Percentiles rank a stretch among this genome's conserved stretches.
phyloP scores from a whole-genome alignment of 768 basidiomycete species.

The Boletus rubropictus region DNA sequence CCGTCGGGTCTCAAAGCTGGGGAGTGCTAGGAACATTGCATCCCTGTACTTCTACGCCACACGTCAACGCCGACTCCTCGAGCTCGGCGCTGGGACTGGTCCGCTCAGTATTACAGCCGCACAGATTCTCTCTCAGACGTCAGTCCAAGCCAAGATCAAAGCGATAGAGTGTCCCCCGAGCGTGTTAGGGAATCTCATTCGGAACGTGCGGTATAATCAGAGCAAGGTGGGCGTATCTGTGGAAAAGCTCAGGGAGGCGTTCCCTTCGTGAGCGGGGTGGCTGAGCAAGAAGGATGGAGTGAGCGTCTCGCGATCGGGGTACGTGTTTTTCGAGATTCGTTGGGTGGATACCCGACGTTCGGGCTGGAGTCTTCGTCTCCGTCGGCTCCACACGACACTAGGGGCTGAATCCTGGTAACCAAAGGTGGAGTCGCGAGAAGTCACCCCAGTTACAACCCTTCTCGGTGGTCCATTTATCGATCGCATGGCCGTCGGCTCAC shows the following conservation, averaged over 20 bases:
- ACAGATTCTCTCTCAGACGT: constrained; percentile 35
- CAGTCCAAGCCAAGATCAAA: constrained; percentile 34
- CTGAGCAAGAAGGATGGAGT: not conserved
- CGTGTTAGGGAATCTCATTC: constrained; percentile 62
- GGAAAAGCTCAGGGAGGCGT: constrained; percentile 45
- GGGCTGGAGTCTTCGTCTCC: not conserved
- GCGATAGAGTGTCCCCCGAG: constrained; percentile 77
- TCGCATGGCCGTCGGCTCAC: not conserved
- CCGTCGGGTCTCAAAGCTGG: constrained; percentile 83
- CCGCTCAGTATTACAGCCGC: constrained; percentile 67
- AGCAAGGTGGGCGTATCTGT: constrained; percentile 39
- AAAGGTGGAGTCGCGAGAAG: not conserved
- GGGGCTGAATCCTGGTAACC: too few species aligned
- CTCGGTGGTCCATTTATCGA: not conserved
- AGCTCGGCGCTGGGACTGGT: constrained; percentile 85
- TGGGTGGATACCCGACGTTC: constrained; percentile 30
- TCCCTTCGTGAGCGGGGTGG: constrained; percentile 27
- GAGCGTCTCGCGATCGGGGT: constrained; percentile 48
- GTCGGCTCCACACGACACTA: too few species aligned
- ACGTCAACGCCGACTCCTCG: constrained; percentile 45
- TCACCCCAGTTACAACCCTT: not conserved
- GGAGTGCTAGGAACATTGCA: constrained; percentile 48
- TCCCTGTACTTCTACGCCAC: not conserved
- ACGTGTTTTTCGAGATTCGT: constrained; percentile 66
- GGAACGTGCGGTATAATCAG: constrained; percentile 54